These are phyloP conservation scores for Musa balbisiana DNA, from an alignment of 202 grass and related monocot species.

Conservation along the genomic window DNA sequence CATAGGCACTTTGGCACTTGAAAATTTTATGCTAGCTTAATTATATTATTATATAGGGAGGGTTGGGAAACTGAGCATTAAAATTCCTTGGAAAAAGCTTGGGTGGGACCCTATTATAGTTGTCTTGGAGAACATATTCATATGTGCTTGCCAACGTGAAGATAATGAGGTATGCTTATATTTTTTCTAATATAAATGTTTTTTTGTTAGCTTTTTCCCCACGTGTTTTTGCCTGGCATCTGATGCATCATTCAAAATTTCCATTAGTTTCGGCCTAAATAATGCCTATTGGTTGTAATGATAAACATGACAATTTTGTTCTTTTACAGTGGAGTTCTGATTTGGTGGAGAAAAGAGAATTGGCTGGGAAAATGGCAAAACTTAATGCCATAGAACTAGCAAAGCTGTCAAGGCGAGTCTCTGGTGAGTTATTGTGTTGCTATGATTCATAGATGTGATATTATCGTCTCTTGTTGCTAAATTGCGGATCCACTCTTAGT, in stretches of 20 bases:
- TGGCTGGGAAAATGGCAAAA: conserved; percentile 96
- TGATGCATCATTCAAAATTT: not conserved
- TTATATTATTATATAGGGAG: conserved; percentile 43
- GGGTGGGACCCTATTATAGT: conserved; percentile 95
- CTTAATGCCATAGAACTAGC: conserved; percentile 95
- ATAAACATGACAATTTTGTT: conserved; percentile 29
- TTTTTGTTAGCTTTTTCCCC: not conserved
- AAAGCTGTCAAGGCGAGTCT: conserved; percentile 90
- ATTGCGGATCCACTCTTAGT: too few species aligned
- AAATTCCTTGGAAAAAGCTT: conserved; percentile 95
- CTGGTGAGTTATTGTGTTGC: conserved; percentile 33
- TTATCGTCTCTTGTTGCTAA: not conserved
- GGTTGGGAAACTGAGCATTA: conserved; percentile 85
- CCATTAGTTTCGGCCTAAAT: not conserved
- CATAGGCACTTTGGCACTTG: not conserved
- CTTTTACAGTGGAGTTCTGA: conserved; percentile 66
- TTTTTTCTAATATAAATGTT: conserved; percentile 8
- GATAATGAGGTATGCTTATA: conserved; percentile 68
- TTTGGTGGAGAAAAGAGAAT: conserved; percentile 80
- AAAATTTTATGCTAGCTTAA: conserved; percentile 4
- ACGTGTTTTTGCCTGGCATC: not conserved
- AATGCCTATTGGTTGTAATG: conserved; percentile 21
- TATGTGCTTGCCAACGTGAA: conserved; percentile 74
- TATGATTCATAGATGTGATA: not conserved
- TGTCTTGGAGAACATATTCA: conserved; percentile 83